These are phyloP conservation scores for Zychaea mexicana DNA, from an alignment of 371 early-diverging fungal genomes.

Conservation along the genomic window DNA sequence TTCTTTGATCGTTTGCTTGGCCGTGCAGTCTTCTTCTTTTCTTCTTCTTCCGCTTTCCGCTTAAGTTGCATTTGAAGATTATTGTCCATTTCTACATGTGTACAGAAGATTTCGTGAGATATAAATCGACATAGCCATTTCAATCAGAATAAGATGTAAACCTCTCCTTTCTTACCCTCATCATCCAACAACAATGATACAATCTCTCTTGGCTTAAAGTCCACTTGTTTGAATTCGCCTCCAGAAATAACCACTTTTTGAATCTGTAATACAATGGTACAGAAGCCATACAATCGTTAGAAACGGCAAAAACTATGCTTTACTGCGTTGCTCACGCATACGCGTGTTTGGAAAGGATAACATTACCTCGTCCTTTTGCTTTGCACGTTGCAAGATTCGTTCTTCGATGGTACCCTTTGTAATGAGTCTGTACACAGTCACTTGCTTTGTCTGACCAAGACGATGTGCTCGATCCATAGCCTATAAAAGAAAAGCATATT, in stretches of 20 bases:
- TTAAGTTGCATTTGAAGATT: slow-evolving; percentile 63
- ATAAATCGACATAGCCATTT: background rate
- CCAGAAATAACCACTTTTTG: slow-evolving; percentile 97
- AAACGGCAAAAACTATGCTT: background rate
- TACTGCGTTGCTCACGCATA: too few relatives aligned
- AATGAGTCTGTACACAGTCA: slow-evolving; percentile 92
- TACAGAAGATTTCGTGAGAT: background rate
- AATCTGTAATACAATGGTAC: slow-evolving; percentile 48
- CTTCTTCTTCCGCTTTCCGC: slow-evolving; percentile 63
- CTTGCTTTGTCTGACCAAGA: slow-evolving; percentile 96
- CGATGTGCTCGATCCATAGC: slow-evolving; percentile 99
- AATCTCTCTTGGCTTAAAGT: slow-evolving; percentile 88
- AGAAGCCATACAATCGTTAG: background rate
- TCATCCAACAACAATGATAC: slow-evolving; percentile 86
- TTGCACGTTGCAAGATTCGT: slow-evolving; percentile 86
- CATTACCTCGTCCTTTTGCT: slow-evolving; percentile 86
- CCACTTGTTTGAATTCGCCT: slow-evolving; percentile 83
- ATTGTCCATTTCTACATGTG: slow-evolving; percentile 47
- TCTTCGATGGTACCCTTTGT: slow-evolving; percentile 94
- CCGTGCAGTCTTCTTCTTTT: slow-evolving; percentile 33
- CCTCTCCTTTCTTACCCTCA: slow-evolving; percentile 45
- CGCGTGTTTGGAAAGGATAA: too few relatives aligned
- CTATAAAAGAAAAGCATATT: too few relatives aligned
- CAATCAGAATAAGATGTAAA: too few relatives aligned
- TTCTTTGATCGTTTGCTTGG: slow-evolving; percentile 45